Evolutionary conservation across 2,329 filamentous ascomycete genomes (phyloP).

Genomic region (Plectosphaerella cucumerina): DNA sequence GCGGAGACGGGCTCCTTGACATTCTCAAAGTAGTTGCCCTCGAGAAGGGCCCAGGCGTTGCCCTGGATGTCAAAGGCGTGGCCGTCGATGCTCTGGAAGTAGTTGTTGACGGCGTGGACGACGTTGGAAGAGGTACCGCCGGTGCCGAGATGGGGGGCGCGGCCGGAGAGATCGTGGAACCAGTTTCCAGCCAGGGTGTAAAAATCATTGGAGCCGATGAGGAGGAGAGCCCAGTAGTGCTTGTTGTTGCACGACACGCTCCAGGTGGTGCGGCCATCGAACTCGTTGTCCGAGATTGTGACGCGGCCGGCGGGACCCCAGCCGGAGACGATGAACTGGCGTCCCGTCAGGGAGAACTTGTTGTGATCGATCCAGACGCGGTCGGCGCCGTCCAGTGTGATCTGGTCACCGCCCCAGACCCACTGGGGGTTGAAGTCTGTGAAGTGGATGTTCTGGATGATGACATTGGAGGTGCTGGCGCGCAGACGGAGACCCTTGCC

Average conservation of each 20-base stretch:
- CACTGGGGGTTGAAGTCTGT: conserved; percentile 35
- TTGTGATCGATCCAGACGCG: conserved; percentile 26
- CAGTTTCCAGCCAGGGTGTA: conserved; percentile 18
- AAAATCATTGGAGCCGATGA: conserved; percentile 22
- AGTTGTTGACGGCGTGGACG: conserved; percentile 24
- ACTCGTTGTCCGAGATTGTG: conserved; percentile 34
- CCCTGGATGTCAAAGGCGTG: conserved; percentile 50
- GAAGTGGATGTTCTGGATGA: conserved; percentile 45
- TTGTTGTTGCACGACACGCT: conserved; percentile 24
- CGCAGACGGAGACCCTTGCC: conserved; percentile 40
- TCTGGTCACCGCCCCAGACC: conserved; percentile 23
- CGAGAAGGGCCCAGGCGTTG: conserved; percentile 18
- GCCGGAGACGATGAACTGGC: conserved; percentile 33
- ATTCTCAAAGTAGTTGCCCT: conserved; percentile 31
- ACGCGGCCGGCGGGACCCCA: conserved; percentile 25
- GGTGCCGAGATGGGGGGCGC: conserved; percentile 19
- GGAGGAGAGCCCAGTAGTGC: conserved; percentile 26
- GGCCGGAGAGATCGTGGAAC: conserved; percentile 21
- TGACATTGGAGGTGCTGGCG: conserved; percentile 38
- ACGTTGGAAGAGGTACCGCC: conserved; percentile 5
- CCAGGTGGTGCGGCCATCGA: conserved; percentile 26
- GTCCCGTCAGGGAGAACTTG: conserved; percentile 35
- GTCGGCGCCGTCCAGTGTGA: conserved; percentile 29
- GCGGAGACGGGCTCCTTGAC: conserved; percentile 33
- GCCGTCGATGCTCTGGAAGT: conserved; percentile 20